Base-by-base conservation (phyloP, 208 protist species). In the Crithidia bombi region DNA sequence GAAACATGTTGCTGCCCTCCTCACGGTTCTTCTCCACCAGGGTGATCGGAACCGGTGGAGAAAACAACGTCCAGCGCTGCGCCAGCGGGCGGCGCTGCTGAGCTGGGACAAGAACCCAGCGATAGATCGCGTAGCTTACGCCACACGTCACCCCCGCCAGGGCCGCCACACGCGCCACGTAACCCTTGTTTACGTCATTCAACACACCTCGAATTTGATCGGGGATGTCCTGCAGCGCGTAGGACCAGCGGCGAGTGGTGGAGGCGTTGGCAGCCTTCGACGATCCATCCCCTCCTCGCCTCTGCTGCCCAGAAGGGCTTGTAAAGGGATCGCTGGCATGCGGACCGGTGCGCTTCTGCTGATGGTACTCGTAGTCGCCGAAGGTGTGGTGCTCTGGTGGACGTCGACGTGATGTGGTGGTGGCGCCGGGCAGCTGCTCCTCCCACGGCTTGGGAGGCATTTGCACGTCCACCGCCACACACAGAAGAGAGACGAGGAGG, bases 161-260 rank as follows among this genome's bases (percentile, higher is more conserved):
- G 33, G 52, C 52, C 1, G 56, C 58, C 17, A 83, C 73, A 38
- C 91, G 91, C 17, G 77, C 59, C 5, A 81, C 57, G 72, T 93
- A 96, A 58, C 91, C 91, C 32, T 81, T 79, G 78, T 93, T 84
- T 25, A 93, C 79, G 68, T 93, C 84, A 56, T 89, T 85, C n/a
- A 93, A 56, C 5, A 77, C 36, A 1, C 49, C 21, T 5, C 44
- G 59, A 3, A 86, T 35, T 28, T 68, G 38, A 23, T 23, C 58
- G 0, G 90, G 90, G 32, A 87, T 65, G 68, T 95, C 90, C 55
- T 95, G 85, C 55, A 95, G 36, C 21, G 78, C 61, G 67, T 82
- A 95, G 41, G 90, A 95, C 90, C 90, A 95, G n/a, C 86, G 76
- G 15, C 51, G 28, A 3, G 36, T 30, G 9, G 46, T 36, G 19